phyloP scores from a whole-genome alignment of 164 flowering plant species.

The Vitis cinerea region DNA sequence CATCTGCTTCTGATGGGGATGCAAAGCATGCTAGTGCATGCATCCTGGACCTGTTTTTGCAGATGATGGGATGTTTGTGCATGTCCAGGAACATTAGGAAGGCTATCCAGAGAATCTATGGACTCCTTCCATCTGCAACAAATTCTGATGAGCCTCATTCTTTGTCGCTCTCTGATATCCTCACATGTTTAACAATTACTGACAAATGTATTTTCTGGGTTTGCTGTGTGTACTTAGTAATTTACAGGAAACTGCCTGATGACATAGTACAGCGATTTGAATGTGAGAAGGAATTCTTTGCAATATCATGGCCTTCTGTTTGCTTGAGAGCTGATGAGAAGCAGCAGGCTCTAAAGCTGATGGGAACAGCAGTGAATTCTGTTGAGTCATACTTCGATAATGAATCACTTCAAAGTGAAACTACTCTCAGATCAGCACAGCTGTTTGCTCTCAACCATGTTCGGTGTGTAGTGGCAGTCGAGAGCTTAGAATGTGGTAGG shows the following conservation, averaged over 20 bases:
- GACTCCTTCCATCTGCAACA: constrained; percentile 26
- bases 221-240: constrained; percentile 69
- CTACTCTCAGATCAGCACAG: constrained; percentile 34
- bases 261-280: constrained; percentile 56
- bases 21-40: constrained; percentile 51
- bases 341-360: constrained; percentile 40
- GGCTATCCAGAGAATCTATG: constrained; percentile 46
- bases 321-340: constrained; percentile 44
- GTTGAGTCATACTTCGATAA: constrained; percentile 22
- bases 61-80: constrained; percentile 66
- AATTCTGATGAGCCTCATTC: constrained; percentile 26
- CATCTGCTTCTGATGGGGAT: constrained; percentile 36
- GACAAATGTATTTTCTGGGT: constrained; percentile 84
- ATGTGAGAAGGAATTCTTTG: constrained; percentile 53
- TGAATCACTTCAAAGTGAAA: constrained; percentile 24
- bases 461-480: constrained; percentile 47
- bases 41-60: constrained; percentile 81
- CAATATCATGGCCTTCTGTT: constrained; percentile 65
- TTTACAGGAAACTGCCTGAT: constrained; percentile 81
- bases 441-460: constrained; percentile 60
- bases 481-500: constrained; percentile 33
- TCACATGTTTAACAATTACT: constrained; percentile 52
- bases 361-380: constrained; percentile 46
- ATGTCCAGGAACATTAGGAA: constrained; percentile 59
- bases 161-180: constrained; percentile 41